phyloP scores from a whole-genome alignment of 768 basidiomycete genomes.

The Boletus speciosus region DNA sequence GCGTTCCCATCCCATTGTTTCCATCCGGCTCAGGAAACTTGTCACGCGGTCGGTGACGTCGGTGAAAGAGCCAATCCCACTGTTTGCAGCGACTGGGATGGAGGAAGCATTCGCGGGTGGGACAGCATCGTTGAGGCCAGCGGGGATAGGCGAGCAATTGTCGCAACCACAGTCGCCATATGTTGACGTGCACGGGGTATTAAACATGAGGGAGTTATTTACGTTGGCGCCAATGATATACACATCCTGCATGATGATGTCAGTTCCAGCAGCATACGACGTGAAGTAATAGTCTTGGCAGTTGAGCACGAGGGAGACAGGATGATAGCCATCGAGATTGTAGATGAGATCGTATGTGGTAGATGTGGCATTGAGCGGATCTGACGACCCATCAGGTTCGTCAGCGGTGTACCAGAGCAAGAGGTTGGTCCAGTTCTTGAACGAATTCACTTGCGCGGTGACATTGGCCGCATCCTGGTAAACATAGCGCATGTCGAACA shows the following conservation, averaged over 20 bases:
- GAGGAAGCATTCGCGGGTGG: slow-evolving; percentile 22
- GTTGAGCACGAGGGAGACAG: slow-evolving; percentile 60
- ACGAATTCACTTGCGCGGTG: slow-evolving; percentile 59
- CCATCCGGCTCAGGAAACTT: slow-evolving; percentile 53
- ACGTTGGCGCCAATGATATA: slow-evolving; percentile 51
- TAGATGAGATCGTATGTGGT: slow-evolving; percentile 55
- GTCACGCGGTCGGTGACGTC: slow-evolving; percentile 70
- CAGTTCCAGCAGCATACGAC: slow-evolving; percentile 57
- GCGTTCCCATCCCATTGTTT: slow-evolving; percentile 61
- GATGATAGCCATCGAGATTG: slow-evolving; percentile 63
- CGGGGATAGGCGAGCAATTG: slow-evolving; percentile 43
- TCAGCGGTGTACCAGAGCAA: slow-evolving; percentile 71
- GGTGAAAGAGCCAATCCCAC: slow-evolving; percentile 40
- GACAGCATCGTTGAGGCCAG: slow-evolving; percentile 38
- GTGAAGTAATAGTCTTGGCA: slow-evolving; percentile 64
- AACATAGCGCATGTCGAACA: slow-evolving; percentile 78
- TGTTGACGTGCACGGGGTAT: slow-evolving; percentile 57
- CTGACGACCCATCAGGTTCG: slow-evolving; percentile 67
- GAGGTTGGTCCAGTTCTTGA: slow-evolving; percentile 66
- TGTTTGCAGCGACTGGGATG: slow-evolving; percentile 18
- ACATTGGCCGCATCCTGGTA: slow-evolving; percentile 63
- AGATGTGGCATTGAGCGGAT: slow-evolving; percentile 55
- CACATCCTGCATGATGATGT: slow-evolving; percentile 67
- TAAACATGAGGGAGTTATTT: slow-evolving; percentile 56
- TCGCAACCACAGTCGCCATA: slow-evolving; percentile 76